Percentiles rank a stretch among this genome's conserved stretches.
Evolutionary conservation across 441 rosid species (phyloP).

Genomic region (Arabidopsis lyrata): DNA sequence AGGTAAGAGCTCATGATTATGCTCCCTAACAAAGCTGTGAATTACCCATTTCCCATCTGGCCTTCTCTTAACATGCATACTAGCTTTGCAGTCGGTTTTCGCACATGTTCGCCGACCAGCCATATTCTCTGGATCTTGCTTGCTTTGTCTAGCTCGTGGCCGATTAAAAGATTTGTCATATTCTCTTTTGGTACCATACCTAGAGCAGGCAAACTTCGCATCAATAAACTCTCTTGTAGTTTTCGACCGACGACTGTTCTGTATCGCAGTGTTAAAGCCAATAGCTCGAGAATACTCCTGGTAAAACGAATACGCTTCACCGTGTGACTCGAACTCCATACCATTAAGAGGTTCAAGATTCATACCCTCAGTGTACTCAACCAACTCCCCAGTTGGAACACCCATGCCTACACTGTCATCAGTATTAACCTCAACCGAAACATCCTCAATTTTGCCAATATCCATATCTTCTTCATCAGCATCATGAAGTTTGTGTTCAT

Average conservation of each 20-base stretch:
- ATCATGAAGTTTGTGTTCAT: slow-evolving; percentile 61
- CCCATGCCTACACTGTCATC: slow-evolving; percentile 53
- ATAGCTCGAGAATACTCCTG: slow-evolving; percentile 84
- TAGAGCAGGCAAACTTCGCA: slow-evolving; percentile 91
- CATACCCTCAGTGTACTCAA: slow-evolving; percentile 61
- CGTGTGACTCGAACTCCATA: slow-evolving; percentile 89
- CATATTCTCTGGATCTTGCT: slow-evolving; percentile 82
- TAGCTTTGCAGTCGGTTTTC: slow-evolving; percentile 91
- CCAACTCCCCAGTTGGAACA: slow-evolving; percentile 50
- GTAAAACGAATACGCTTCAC: slow-evolving; percentile 84
- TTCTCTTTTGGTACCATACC: slow-evolving; percentile 87
- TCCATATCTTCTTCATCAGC: slow-evolving; percentile 55
- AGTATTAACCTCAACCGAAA: slow-evolving; percentile 53
- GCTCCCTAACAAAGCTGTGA: slow-evolving; percentile 86
- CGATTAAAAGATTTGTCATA: slow-evolving; percentile 79
- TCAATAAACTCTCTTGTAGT: slow-evolving; percentile 87
- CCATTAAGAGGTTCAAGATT: slow-evolving; percentile 85
- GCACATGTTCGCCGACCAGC: slow-evolving; percentile 77
- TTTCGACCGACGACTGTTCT: slow-evolving; percentile 88
- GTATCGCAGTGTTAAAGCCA: slow-evolving; percentile 90
- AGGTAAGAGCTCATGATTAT: slow-evolving; percentile 87
- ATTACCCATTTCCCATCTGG: slow-evolving; percentile 87
- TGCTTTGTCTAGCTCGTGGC: slow-evolving; percentile 79
- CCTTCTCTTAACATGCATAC: slow-evolving; percentile 95
- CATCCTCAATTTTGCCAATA: slow-evolving; percentile 54